phyloP scores from a whole-genome alignment of 805 yeast species.

The Lipomyces orientalis region DNA sequence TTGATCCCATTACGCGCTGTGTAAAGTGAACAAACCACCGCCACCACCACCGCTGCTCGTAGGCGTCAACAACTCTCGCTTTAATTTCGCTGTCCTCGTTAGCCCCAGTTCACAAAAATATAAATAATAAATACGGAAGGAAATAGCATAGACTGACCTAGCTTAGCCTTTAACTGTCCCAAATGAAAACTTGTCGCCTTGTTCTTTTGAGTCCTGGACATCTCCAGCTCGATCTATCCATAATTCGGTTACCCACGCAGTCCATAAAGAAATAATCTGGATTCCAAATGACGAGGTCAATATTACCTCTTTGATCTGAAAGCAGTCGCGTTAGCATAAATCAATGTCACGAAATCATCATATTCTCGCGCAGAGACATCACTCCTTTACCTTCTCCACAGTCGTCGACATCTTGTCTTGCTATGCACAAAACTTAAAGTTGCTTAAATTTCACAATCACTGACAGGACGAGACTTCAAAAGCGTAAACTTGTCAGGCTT shows the following conservation, averaged over 20 bases:
- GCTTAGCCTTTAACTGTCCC: constrained; percentile 95
- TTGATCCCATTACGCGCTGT: background rate
- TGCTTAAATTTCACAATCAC: background rate
- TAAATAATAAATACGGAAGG: background rate
- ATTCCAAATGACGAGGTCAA: background rate
- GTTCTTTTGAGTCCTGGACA: constrained; percentile 88
- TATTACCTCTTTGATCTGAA: constrained; percentile 44
- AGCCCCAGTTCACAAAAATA: background rate
- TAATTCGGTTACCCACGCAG: background rate
- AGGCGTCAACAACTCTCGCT: constrained; percentile 85
- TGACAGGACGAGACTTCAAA: background rate
- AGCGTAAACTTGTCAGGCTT: background rate
- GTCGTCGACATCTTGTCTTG: constrained; percentile 62
- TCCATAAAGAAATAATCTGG: background rate
- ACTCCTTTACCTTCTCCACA: constrained; percentile 55
- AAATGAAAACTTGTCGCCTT: constrained; percentile 97
- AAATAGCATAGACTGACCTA: constrained; percentile 43
- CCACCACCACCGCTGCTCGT: constrained; percentile 79
- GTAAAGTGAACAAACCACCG: constrained; percentile 57
- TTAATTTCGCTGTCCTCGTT: constrained; percentile 68
- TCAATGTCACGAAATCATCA: background rate
- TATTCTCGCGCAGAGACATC: background rate
- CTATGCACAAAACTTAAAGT: background rate
- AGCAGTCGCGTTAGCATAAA: background rate
- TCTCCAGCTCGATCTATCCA: constrained; percentile 35